Evolutionary conservation across 192 early-diverging fungal genomes (phyloP), one percentile per base, ranked within the genome.

Genomic region (Umbelopsis vinacea): DNA sequence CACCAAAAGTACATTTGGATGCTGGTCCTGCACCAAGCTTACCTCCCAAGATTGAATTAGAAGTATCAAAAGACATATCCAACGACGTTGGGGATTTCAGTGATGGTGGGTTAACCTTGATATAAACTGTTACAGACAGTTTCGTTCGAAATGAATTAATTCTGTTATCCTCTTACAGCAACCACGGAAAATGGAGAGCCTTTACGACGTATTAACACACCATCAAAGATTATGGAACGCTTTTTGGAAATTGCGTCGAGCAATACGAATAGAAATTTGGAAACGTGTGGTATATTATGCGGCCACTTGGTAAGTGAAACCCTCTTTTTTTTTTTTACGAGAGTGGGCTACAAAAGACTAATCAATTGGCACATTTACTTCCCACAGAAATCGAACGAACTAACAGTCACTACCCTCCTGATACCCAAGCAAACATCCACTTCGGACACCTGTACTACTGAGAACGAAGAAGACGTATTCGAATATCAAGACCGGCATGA

Each of bases 341-440:
- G 76, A 47, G 22, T 1, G 46, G 33, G 29, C 29, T 29, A 29
- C 29, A 29, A 29, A 1, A 29, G 1, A 29, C 3, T 2, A 29
- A 29, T 3, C 3, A 29, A 29, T 2, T 29, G 29, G 3, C 29
- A 29, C 29, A 29, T 29, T 29, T 29, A 29, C 29, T 29, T 29
- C 29, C 12, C 8, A 15, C 75, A 88, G 87, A 83, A 84, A 48
- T 69, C 76, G 9, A 89, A 94, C 66, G 73, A 79, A 14, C 73
- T 93, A 17, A 82, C 76, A 23, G 83, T 95, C 24, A 95, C 90
- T 0, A 91, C 92, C 0, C 77, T 97, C 9, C 86, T 97, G 43
- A 91, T 97, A 68, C 95, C 95, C n/a, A 94, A 95, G 73, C 95
- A 97, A 71, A 89, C 82, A 1, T 90, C 92, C 6, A 96, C 95